Base-by-base conservation (phyloP, 2,329 filamentous ascomycete species). In the Fusarium drepaniforme region DNA sequence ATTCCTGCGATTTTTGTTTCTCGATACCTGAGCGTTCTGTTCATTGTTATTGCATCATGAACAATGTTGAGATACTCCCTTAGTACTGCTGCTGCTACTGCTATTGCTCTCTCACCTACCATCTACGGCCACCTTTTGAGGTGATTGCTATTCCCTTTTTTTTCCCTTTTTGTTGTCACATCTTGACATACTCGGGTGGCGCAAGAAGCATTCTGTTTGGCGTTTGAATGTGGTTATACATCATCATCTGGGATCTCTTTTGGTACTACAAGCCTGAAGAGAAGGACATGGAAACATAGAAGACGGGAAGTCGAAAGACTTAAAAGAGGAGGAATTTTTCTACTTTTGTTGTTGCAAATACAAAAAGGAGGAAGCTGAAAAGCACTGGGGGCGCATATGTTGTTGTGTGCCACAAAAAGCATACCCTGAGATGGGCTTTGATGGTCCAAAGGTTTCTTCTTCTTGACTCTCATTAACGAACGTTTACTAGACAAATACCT, bases 11-110 rank as follows among this genome's bases (percentile, higher is more conserved):
- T 73, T 67, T 68, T 69, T 71, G 64, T 71, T 68, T 68, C 63
- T 67, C 64, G 70, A 75, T 77, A 71, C 66, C 66, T 75, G 72
- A 75, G 78, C 77, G 75, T 80, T 79, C 68, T 77, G 70, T 78
- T 68, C 72, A 77, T 77, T 72, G 67, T 68, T 64, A 59, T 67
- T 78, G 60, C 71, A 70, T 72, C 58, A 78, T 70, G 68, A 75
- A 68, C 56, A 66, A 66, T 66, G 68, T 74, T 65, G 56, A 62
- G 49, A 72, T 51, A 61, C 40, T 57, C 62, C 37, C 61, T 67
- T 62, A 66, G 71, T 60, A 70, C 64, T 59, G 37, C 38, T 56
- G 21, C 59, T 67, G 33, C 40, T 56, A 30, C 59, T 67, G 33
- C 28, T 62, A 16, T 37, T 49, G 16, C 51, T 25, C 44, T 62